Conservation (phyloP, 331 rosid genomes). For the Quercus tomentella region DNA sequence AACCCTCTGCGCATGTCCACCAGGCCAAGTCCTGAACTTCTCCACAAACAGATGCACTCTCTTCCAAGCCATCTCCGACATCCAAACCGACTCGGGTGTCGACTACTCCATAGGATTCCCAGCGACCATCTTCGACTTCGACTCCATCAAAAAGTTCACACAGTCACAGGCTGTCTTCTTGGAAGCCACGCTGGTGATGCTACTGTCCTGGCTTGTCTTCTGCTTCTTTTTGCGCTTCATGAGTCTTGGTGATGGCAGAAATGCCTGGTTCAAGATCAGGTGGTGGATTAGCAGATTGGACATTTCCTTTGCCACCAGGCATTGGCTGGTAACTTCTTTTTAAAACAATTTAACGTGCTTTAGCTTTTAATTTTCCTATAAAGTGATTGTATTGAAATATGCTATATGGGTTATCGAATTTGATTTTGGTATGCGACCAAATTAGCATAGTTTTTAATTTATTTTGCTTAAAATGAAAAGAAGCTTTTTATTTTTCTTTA, state of each 20-base stretch:
- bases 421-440: no score
- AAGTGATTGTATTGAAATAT: no score
- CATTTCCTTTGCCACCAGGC: constrained; percentile 84
- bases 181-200: constrained; percentile 73
- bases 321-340: constrained; percentile 66
- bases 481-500: background rate
- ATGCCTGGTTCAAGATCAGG: constrained; percentile 71
- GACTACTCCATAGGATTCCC: constrained; percentile 55
- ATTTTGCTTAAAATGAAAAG: background rate
- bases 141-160: constrained; percentile 76
- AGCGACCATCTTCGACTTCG: constrained; percentile 55
- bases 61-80: constrained; percentile 36
- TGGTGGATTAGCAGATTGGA: constrained; percentile 92
- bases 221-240: constrained; percentile 63
- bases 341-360: no score
- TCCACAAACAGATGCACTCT: constrained; percentile 39
- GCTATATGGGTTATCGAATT: no score
- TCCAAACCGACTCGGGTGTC: constrained; percentile 46
- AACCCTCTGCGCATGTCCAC: constrained; percentile 69
- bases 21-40: constrained; percentile 53
- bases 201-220: constrained; percentile 69
- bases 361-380: no score
- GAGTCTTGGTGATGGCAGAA: constrained; percentile 63
- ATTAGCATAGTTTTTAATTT: no score
- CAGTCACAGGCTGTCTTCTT: constrained; percentile 96